These are phyloP conservation scores for Leccinellum luteum DNA, from an alignment of 768 basidiomycete species.

Conservation along the genomic window DNA sequence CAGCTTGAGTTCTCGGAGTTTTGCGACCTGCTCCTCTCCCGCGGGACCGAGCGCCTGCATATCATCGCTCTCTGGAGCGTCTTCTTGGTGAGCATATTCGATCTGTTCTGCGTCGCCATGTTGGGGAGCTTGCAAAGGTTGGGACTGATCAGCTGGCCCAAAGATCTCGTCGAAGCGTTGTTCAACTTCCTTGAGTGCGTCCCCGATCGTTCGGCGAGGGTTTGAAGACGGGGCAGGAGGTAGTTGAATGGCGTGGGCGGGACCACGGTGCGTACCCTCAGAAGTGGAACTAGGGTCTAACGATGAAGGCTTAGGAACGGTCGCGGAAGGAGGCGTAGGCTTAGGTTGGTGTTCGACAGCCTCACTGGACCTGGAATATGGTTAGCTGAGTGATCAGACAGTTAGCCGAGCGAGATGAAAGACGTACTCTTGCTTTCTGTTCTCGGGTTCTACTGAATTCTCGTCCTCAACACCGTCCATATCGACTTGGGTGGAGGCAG, in stretches of 20 bases:
- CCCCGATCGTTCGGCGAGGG: constrained; percentile 77
- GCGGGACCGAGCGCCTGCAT: constrained; percentile 92
- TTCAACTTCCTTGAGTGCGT: constrained; percentile 76
- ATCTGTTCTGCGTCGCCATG: constrained; percentile 47
- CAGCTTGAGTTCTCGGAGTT: constrained; percentile 77
- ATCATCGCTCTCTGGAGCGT: constrained; percentile 64
- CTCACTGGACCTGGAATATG: constrained; percentile 10
- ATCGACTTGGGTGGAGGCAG: constrained; percentile 14
- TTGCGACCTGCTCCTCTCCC: constrained; percentile 77
- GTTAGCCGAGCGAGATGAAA: background rate
- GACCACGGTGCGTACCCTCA: constrained; percentile 46
- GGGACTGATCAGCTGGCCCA: constrained; percentile 36
- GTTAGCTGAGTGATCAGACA: background rate
- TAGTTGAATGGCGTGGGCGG: constrained; percentile 39
- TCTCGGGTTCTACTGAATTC: constrained; percentile 23
- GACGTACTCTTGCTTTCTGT: constrained; percentile 15
- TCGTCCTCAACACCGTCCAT: constrained; percentile 17
- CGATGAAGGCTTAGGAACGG: constrained; percentile 9
- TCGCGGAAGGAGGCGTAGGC: background rate
- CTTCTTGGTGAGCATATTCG: constrained; percentile 62
- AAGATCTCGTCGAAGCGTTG: constrained; percentile 84
- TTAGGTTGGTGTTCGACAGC: constrained; percentile 8
- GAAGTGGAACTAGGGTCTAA: constrained; percentile 34
- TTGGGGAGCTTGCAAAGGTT: constrained; percentile 35
- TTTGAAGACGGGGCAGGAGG: constrained; percentile 39